phyloP scores from a whole-genome alignment of 495 filamentous ascomycete genomes.

The Penicillium angulare region DNA sequence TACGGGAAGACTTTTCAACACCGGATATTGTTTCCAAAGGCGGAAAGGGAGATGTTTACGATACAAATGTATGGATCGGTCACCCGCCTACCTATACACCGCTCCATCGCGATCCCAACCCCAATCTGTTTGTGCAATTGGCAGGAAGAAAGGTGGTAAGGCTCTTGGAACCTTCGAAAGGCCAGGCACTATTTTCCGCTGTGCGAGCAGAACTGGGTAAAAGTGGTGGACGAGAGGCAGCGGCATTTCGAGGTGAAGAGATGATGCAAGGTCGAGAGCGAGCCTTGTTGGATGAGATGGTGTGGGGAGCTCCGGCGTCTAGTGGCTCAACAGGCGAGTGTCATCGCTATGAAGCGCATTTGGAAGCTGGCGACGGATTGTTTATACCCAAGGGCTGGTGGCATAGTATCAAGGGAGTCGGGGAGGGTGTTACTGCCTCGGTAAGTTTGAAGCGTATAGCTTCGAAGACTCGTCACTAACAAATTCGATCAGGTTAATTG shows the following conservation, averaged over 20 bases:
- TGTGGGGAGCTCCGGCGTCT: conserved; percentile 58
- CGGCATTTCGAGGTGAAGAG: conserved; percentile 71
- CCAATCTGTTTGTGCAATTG: conserved; percentile 87
- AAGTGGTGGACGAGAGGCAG: conserved; percentile 37
- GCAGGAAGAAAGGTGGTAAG: conserved; percentile 70
- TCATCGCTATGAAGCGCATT: conserved; percentile 53
- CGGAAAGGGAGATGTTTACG: conserved; percentile 77
- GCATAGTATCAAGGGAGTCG: conserved; percentile 84
- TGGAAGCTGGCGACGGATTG: conserved; percentile 68
- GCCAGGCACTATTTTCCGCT: conserved; percentile 56
- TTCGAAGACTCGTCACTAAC: not conserved
- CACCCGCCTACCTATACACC: conserved; percentile 83
- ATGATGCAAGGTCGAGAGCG: conserved; percentile 86
- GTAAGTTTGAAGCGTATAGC: conserved; percentile 40
- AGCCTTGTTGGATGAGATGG: conserved; percentile 57
- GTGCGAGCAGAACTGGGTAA: conserved; percentile 51
- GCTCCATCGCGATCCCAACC: conserved; percentile 89
- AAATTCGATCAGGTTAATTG: conserved; percentile 66
- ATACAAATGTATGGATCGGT: conserved; percentile 85
- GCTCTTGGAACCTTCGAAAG: conserved; percentile 61
- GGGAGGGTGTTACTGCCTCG: conserved; percentile 61
- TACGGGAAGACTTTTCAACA: conserved; percentile 65
- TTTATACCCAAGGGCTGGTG: conserved; percentile 95
- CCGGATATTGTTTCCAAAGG: conserved; percentile 60
- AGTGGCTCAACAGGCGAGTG: conserved; percentile 15